phyloP scores from a whole-genome alignment of 345 rosid species.

The Corchorus olitorius region DNA sequence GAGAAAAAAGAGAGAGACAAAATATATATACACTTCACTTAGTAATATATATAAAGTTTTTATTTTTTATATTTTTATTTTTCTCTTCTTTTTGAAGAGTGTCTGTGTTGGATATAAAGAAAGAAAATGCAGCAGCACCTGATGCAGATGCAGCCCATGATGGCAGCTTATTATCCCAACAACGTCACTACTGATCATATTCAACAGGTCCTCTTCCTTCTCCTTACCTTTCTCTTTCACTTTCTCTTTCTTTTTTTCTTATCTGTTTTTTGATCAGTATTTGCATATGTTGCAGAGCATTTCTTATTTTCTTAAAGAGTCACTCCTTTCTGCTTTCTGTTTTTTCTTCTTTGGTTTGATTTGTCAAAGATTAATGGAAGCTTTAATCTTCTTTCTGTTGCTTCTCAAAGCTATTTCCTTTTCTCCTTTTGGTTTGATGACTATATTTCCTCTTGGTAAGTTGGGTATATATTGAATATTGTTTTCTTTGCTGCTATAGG shows the following conservation, averaged over 20 bases:
- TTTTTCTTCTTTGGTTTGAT: background rate
- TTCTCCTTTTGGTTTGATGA: conserved; percentile 34
- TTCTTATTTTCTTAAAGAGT: background rate
- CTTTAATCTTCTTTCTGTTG: conserved; percentile 29
- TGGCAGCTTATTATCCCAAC: conserved; percentile 98
- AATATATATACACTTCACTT: background rate
- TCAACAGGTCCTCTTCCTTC: conserved; percentile 72
- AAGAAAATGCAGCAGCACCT: conserved; percentile 97
- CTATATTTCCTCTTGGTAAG: conserved; percentile 20
- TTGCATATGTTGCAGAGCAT: background rate
- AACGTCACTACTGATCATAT: conserved; percentile 99
- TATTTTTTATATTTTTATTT: conserved; percentile 17
- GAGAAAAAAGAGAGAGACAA: conserved; percentile 24
- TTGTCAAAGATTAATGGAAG: conserved; percentile 10
- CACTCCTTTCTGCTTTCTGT: background rate
- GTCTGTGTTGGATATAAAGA: conserved; percentile 42
- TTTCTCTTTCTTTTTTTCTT: background rate
- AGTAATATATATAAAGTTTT: background rate
- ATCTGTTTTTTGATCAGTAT: conserved; percentile 6
- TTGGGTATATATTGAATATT: background rate
- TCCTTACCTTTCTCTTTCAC: conserved; percentile 6
- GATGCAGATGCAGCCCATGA: conserved; percentile 99
- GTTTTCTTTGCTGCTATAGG: background rate
- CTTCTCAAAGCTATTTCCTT: conserved; percentile 23
- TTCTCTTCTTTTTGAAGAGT: background rate